phyloP scores from a whole-genome alignment of 2,329 filamentous ascomycete genomes.

The Lasiodiplodia gonubiensis region DNA sequence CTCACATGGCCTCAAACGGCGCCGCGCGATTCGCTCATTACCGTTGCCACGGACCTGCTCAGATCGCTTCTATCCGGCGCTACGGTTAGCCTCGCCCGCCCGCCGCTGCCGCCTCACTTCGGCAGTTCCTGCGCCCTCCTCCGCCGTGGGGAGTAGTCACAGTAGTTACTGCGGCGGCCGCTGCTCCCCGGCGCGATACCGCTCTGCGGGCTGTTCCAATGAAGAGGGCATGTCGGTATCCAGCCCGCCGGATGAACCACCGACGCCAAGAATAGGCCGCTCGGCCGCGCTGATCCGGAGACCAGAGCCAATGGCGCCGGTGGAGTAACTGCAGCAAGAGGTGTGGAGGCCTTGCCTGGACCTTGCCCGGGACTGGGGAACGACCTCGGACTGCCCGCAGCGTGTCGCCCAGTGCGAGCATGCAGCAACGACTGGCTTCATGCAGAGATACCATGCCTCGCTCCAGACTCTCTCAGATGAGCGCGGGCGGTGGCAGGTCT shows the following conservation, averaged over 20 bases:
- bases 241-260: constrained; percentile 17
- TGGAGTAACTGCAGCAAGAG: constrained; percentile 15
- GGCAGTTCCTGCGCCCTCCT: constrained; percentile 14
- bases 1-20: constrained; percentile 22
- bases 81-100: constrained; percentile 13
- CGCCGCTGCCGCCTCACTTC: constrained; percentile 15
- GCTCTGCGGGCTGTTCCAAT: neutral
- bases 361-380: neutral
- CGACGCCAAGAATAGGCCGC: constrained; percentile 13
- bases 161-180: neutral
- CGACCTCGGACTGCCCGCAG: neutral
- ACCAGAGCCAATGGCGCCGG: constrained; percentile 17
- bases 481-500: neutral
- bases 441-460: neutral
- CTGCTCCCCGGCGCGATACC: neutral
- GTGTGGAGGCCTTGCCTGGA: constrained; percentile 12
- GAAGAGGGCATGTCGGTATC: neutral
- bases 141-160: neutral
- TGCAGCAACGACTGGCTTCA: neutral
- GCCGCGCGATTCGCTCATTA: constrained; percentile 20
- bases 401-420: constrained; percentile 1
- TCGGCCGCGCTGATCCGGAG: constrained; percentile 25
- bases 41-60: constrained; percentile 7
- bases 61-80: constrained; percentile 22
- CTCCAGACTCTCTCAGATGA: neutral